Percentiles rank a stretch among this genome's conserved stretches.
These are phyloP conservation scores for Dioszegia crocea DNA, from an alignment of 768 basidiomycete genomes.

Conservation along the genomic window DNA sequence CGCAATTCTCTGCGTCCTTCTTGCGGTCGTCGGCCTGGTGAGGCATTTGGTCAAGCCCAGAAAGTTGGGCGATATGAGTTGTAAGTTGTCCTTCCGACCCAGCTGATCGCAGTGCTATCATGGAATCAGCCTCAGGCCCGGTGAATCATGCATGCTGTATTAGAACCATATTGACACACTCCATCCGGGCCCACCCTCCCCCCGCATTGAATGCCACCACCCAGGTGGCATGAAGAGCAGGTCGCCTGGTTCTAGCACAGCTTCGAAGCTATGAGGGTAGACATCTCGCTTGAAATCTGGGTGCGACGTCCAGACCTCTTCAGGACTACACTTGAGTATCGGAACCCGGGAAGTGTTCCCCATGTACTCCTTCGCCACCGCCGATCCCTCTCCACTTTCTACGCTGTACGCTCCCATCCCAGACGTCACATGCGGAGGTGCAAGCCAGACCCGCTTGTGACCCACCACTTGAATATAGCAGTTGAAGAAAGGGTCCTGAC, in stretches of 20 bases:
- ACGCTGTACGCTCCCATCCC: conserved; percentile 57
- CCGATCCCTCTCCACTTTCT: background rate
- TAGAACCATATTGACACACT: conserved; percentile 49
- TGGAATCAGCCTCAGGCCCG: conserved; percentile 42
- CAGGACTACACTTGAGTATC: conserved; percentile 61
- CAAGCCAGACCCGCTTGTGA: conserved; percentile 84
- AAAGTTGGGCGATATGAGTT: conserved; percentile 47
- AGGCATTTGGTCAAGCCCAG: conserved; percentile 90
- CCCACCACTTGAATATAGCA: conserved; percentile 87
- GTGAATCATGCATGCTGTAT: conserved; percentile 1
- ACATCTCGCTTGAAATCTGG: conserved; percentile 58
- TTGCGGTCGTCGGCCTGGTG: conserved; percentile 82
- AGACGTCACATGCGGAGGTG: conserved; percentile 58
- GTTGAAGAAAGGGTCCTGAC: conserved; percentile 89
- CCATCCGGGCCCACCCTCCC: conserved; percentile 42
- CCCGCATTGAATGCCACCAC: conserved; percentile 49
- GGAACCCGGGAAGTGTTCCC: conserved; percentile 79
- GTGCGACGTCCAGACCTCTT: conserved; percentile 11
- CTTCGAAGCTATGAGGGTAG: conserved; percentile 59
- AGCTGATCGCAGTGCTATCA: conserved; percentile 36
- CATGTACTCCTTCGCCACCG: conserved; percentile 53
- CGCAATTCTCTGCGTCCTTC: conserved; percentile 75
- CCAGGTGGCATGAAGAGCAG: conserved; percentile 81
- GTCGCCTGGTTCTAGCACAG: conserved; percentile 74
- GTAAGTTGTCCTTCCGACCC: conserved; percentile 24